Percentiles rank a stretch among this genome's conserved stretches.
phyloP scores from a whole-genome alignment of 2,329 filamentous ascomycete genomes.

The Apiospora arundinis region DNA sequence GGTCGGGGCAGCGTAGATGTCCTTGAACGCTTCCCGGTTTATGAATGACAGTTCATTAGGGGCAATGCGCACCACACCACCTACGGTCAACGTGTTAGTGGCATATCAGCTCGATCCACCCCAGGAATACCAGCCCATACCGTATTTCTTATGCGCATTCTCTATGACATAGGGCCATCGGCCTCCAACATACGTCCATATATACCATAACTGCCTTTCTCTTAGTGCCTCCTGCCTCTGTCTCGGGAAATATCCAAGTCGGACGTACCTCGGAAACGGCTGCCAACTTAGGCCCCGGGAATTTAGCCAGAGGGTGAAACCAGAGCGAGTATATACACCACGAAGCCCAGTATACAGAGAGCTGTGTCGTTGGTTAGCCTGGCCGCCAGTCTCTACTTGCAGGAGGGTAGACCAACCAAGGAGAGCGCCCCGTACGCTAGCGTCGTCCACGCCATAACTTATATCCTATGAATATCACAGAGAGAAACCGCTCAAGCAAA shows the following conservation, averaged over 20 bases:
- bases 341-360: conserved; percentile 20
- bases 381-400: neutral
- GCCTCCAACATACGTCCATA: conserved; percentile 24
- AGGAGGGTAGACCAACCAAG: neutral
- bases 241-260: neutral
- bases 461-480: neutral
- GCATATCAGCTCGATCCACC: neutral
- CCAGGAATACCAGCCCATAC: neutral
- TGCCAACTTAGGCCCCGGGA: conserved; percentile 30
- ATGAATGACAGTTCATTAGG: conserved; percentile 32
- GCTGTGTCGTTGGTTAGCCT: neutral
- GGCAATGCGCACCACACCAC: conserved; percentile 30
- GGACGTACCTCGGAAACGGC: conserved; percentile 28
- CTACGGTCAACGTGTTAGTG: neutral
- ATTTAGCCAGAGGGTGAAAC: conserved; percentile 32
- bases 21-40: conserved; percentile 25
- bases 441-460: neutral
- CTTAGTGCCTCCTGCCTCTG: neutral
- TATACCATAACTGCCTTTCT: conserved; percentile 28
- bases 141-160: conserved; percentile 28
- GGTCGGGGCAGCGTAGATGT: conserved; percentile 29
- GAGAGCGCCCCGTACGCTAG: neutral
- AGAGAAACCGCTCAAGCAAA: neutral
- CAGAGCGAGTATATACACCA: conserved; percentile 26
- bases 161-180: conserved; percentile 24